These are phyloP conservation scores for Porpolomopsis calyptriformis DNA, from an alignment of 768 basidiomycete species.

Conservation along the genomic window DNA sequence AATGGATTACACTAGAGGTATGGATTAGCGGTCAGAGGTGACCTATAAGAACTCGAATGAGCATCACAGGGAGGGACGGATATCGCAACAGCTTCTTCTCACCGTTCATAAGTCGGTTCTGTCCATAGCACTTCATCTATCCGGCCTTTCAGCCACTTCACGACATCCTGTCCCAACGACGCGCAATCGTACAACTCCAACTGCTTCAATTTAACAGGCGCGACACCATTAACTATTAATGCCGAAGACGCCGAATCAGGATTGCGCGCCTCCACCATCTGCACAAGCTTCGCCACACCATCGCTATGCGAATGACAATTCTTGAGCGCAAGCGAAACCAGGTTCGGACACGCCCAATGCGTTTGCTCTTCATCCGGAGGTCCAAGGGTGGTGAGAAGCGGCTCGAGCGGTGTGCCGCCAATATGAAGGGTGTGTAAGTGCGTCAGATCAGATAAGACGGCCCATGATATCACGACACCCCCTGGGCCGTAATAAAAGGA, in stretches of 20 bases:
- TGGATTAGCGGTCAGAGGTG: conserved; percentile 1
- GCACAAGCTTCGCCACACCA: conserved; percentile 56
- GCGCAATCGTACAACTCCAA: conserved; percentile 63
- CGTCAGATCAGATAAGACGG: conserved; percentile 48
- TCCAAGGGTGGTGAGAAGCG: conserved; percentile 46
- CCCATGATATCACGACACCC: conserved; percentile 55
- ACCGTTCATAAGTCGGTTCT: conserved; percentile 45
- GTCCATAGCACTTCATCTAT: conserved; percentile 53
- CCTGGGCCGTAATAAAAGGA: conserved; percentile 50
- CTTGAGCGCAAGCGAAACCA: conserved; percentile 50
- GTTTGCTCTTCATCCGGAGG: conserved; percentile 48
- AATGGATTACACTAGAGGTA: conserved; percentile 1
- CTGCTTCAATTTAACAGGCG: conserved; percentile 41
- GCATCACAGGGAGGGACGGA: not conserved
- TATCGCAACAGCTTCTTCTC: conserved; percentile 9
- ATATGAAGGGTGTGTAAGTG: conserved; percentile 50
- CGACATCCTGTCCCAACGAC: conserved; percentile 55
- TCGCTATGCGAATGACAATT: conserved; percentile 57
- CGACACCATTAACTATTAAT: conserved; percentile 33
- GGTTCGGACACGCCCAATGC: conserved; percentile 54
- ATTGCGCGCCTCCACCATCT: conserved; percentile 63
- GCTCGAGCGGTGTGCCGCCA: conserved; percentile 57
- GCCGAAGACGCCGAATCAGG: conserved; percentile 26
- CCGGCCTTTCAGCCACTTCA: conserved; percentile 54
- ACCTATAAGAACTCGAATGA: not conserved